phyloP scores from a whole-genome alignment of 2,329 filamentous ascomycete genomes.

The Penicillium sp. region DNA sequence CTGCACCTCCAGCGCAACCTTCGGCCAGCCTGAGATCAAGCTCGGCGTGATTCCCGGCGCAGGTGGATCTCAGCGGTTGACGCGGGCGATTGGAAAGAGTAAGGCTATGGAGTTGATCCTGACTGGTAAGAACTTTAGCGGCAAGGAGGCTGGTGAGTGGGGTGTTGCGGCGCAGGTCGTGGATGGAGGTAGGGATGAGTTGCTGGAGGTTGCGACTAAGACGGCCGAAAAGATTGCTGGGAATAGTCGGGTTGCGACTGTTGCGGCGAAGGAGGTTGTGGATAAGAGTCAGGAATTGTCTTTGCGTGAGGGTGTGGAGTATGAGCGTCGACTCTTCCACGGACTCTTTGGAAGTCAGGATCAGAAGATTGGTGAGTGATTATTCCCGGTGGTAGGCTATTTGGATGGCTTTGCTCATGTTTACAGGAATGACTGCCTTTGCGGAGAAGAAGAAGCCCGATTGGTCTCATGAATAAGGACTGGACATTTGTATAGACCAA shows the following conservation, averaged over 20 bases:
- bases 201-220: slow-evolving; percentile 72
- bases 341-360: slow-evolving; percentile 87
- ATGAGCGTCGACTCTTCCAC: slow-evolving; percentile 89
- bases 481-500: background rate
- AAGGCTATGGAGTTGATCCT: slow-evolving; percentile 88
- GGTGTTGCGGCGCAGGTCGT: slow-evolving; percentile 81
- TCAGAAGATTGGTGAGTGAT: slow-evolving; percentile 81
- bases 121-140: slow-evolving; percentile 77
- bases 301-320: slow-evolving; percentile 86
- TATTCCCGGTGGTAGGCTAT: no score
- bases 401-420: slow-evolving; percentile 8
- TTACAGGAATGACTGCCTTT: slow-evolving; percentile 74
- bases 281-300: slow-evolving; percentile 95
- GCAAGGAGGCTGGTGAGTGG: slow-evolving; percentile 80
- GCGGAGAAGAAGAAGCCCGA: slow-evolving; percentile 88
- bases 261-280: slow-evolving; percentile 94
- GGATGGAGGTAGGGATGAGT: slow-evolving; percentile 64
- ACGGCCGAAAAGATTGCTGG: slow-evolving; percentile 86
- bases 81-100: slow-evolving; percentile 73
- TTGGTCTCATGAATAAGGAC: slow-evolving; percentile 69
- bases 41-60: slow-evolving; percentile 87
- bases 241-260: slow-evolving; percentile 78
- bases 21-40: slow-evolving; percentile 96
- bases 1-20: slow-evolving; percentile 76
- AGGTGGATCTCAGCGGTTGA: slow-evolving; percentile 83